A percentile compares a stretch with the other conserved stretches of the same genome.
Conservation (phyloP, 305 asterid genomes). For the Plantago lanceolata region DNA sequence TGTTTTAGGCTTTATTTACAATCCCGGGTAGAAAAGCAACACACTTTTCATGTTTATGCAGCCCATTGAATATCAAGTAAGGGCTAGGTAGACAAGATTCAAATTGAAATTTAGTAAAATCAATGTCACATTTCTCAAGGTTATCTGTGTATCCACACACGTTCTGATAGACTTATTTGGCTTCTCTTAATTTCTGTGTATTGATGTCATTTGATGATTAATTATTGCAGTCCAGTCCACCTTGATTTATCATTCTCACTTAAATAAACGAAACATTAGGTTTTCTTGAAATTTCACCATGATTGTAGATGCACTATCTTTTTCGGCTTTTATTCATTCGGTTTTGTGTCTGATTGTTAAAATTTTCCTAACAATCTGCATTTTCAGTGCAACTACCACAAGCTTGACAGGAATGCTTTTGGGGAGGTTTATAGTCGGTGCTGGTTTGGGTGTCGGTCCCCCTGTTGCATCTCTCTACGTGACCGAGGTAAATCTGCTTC, state of each 20-base stretch:
- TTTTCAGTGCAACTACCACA: constrained; percentile 66
- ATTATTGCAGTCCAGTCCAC: too few species aligned
- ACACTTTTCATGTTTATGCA: too few species aligned
- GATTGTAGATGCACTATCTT: not conserved
- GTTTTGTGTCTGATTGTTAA: constrained; percentile 11
- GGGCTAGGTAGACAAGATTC: too few species aligned
- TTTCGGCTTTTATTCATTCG: constrained; percentile 6
- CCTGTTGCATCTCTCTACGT: constrained; percentile 89
- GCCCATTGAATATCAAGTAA: too few species aligned
- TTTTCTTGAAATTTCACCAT: constrained; percentile 3
- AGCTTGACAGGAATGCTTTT: constrained; percentile 76
- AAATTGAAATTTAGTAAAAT: too few species aligned
- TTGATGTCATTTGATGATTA: too few species aligned
- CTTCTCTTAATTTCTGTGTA: too few species aligned
- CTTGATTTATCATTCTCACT: constrained; percentile 8
- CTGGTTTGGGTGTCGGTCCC: constrained; percentile 88
- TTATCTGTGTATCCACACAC: too few species aligned
- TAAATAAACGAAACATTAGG: not conserved
- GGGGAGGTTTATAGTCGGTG: constrained; percentile 83
- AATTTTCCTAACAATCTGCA: constrained; percentile 26
- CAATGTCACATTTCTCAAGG: too few species aligned
- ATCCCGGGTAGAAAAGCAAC: too few species aligned
- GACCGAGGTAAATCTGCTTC: constrained; percentile 59
- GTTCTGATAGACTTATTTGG: too few species aligned
- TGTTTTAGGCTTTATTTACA: too few species aligned